phyloP scores from a whole-genome alignment of 768 basidiomycete species.

The Amanita polypyramis region DNA sequence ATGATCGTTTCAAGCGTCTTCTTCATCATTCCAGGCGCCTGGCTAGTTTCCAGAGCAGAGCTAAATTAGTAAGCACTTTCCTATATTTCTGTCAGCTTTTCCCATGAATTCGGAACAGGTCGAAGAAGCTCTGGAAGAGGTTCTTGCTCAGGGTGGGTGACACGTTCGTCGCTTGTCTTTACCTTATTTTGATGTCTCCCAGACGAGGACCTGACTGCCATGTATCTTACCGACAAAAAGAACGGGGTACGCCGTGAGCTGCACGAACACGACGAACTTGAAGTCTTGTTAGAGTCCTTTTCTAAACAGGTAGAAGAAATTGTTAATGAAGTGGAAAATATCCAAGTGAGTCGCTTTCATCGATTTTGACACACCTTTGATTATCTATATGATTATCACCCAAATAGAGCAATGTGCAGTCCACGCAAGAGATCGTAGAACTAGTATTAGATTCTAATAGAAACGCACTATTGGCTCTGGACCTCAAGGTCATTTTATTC shows the following conservation, averaged over 20 bases:
- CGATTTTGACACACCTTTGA: not conserved
- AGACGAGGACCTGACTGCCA: conserved; percentile 93
- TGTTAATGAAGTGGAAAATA: conserved; percentile 85
- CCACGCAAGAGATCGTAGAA: conserved; percentile 97
- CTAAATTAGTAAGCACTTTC: conserved; percentile 52
- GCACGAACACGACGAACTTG: conserved; percentile 87
- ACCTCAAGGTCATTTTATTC: conserved; percentile 56
- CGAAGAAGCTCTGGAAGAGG: conserved; percentile 83
- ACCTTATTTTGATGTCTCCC: not conserved
- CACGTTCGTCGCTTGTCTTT: not conserved
- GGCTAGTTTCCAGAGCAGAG: conserved; percentile 84
- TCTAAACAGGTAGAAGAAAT: conserved; percentile 96
- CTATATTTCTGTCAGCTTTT: not conserved
- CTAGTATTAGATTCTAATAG: conserved; percentile 94
- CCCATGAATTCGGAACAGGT: conserved; percentile 41
- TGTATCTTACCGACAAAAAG: conserved; percentile 89
- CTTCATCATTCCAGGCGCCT: conserved; percentile 88
- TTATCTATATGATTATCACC: conserved; percentile 4
- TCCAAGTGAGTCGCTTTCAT: conserved; percentile 42
- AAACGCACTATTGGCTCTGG: conserved; percentile 83
- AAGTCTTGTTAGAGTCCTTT: conserved; percentile 89
- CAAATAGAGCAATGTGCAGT: conserved; percentile 78
- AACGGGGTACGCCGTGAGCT: conserved; percentile 45
- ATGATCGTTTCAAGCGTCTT: conserved; percentile 86
- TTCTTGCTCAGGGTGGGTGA: conserved; percentile 70